Base-by-base conservation (phyloP, 176 grass and related monocot species). In the Zea luxurians region DNA sequence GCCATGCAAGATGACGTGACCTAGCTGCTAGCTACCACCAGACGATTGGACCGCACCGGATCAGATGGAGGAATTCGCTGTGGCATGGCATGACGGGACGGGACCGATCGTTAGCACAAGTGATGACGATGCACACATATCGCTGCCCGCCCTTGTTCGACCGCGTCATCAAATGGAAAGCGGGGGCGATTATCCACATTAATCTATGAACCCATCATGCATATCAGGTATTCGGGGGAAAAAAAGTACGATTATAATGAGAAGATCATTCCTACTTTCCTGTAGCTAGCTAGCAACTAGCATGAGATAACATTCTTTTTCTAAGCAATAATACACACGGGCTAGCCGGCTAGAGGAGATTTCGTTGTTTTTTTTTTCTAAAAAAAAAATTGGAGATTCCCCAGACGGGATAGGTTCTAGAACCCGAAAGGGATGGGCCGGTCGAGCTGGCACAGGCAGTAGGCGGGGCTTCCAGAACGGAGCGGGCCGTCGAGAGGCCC, bases 311-410 rank as follows among this genome's bases (percentile, higher is more conserved):
- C 58, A 40, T 87, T 27, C 27, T 27, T 27, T 77, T 78, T 49
- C 0, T 47, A 66, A 27, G 15, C 71, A 85, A 85, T 74, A 89
- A 85, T 80, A 46, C 62, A 76, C 38, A 40, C 27, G 4, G 15
- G 44, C 4, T 4, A 40, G 38, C 27, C 27, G 27, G 38, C 0
- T 40, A 40, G 38, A 40, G 38, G 38, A 40, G 38, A 40, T 40
- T 40, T 40, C 2, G 2, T 40, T 40, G 1, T 40, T 2, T 3
- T 3, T 40, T 38, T 2, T 38, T 2, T 38, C 37, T 38, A 38
- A 2, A 12, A 4, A 15, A 12, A 12, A 74, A 58, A 52, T 20
- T 7, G n/a, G 27, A 27, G 27, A 58, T 18, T 9, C 17, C 71
- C 41, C 5, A 59, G 74, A 60, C 7, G 16, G 44, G n/a, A 68